A percentile compares a stretch with the other conserved stretches of the same genome.
phyloP scores from a whole-genome alignment of 2,329 filamentous ascomycete species.

The Mycosphaerella sp. region DNA sequence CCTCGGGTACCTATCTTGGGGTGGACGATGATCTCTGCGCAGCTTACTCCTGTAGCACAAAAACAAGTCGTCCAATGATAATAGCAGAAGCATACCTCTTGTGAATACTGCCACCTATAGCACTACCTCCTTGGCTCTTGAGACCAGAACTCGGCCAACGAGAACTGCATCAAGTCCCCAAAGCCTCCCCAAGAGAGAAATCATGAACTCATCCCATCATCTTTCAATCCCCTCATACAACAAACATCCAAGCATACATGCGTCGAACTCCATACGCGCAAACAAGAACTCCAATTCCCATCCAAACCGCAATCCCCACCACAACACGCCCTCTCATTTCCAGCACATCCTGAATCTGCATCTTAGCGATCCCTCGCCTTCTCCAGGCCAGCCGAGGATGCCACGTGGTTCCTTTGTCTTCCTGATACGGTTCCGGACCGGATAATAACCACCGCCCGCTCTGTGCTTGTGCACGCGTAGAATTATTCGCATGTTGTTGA shows the following conservation, averaged over 20 bases:
- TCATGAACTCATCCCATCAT: neutral
- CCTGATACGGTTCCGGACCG: constrained; percentile 42
- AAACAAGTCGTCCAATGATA: neutral
- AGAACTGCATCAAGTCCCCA: neutral
- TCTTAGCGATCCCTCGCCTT: constrained; percentile 52
- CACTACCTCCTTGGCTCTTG: neutral
- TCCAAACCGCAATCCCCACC: constrained; percentile 41
- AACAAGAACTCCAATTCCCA: constrained; percentile 22
- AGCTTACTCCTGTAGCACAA: no score
- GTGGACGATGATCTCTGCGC: neutral
- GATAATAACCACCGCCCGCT: constrained; percentile 33
- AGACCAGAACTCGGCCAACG: neutral
- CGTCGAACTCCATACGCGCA: constrained; percentile 20
- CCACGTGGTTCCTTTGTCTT: constrained; percentile 33
- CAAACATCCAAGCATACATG: constrained; percentile 21
- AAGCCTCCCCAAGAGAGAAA: neutral
- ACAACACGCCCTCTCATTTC: constrained; percentile 53
- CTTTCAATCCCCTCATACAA: neutral
- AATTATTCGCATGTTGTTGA: constrained; percentile 28
- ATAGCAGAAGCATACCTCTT: neutral
- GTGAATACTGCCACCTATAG: neutral
- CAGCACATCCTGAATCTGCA: constrained; percentile 60
- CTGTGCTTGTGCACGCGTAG: constrained; percentile 32
- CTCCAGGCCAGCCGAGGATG: constrained; percentile 28
- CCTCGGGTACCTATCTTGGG: neutral